A percentile compares a stretch with the other conserved stretches of the same genome.
Conservation (phyloP, 1,284 basidiomycete genomes). For the Ceratobasidium sp. region DNA sequence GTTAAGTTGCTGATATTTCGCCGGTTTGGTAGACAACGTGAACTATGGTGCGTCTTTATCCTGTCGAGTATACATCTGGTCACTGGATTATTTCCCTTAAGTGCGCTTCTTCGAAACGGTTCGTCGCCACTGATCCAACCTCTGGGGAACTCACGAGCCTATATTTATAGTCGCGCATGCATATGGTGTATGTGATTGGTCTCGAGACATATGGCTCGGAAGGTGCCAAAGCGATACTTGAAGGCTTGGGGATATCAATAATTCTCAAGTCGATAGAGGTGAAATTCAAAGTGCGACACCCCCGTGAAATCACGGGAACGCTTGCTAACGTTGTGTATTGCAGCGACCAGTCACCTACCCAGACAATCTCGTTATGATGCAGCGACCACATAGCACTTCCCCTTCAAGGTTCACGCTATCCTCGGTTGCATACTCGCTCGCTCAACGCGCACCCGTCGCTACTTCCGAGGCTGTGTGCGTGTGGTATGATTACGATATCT, state of each 20-base stretch:
- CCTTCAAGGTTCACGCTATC: conserved; percentile 44
- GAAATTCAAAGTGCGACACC: conserved; percentile 39
- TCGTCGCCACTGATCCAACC: conserved; percentile 1
- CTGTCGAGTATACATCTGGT: background rate
- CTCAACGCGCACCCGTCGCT: conserved; percentile 43
- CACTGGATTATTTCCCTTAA: background rate
- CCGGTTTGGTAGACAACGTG: conserved; percentile 45
- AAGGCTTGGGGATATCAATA: conserved; percentile 42
- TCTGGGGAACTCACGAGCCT: background rate
- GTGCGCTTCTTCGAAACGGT: conserved; percentile 46
- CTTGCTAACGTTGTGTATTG: background rate
- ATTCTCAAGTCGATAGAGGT: conserved; percentile 47
- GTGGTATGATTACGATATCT: conserved; percentile 47
- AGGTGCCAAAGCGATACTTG: conserved; percentile 40
- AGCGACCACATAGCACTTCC: conserved; percentile 41
- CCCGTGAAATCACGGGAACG: background rate
- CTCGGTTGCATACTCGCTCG: conserved; percentile 42
- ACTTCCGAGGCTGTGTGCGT: conserved; percentile 46
- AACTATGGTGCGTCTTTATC: conserved; percentile 41
- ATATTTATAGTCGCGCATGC: conserved; percentile 33
- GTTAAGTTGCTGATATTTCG: background rate
- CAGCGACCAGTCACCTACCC: conserved; percentile 47
- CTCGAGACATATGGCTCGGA: conserved; percentile 26
- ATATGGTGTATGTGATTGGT: conserved; percentile 42
- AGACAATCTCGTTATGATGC: conserved; percentile 46